A percentile compares a stretch with the other conserved stretches of the same genome.
Evolutionary conservation across 257 asterid species (phyloP).

Genomic region (Plantago elongata): DNA sequence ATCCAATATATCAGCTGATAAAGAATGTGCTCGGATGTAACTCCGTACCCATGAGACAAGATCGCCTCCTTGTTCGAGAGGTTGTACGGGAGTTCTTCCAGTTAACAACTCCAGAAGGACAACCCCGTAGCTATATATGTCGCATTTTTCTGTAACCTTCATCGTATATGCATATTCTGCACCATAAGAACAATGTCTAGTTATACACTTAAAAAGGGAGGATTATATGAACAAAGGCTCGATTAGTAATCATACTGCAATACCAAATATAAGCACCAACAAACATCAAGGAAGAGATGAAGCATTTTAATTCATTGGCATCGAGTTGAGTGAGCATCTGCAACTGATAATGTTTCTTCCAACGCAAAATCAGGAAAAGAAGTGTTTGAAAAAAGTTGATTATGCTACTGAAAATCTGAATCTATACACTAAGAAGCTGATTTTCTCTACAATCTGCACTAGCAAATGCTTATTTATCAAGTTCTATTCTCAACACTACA

Average conservation of each 20-base stretch:
- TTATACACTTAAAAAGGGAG: neutral
- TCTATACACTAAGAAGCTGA: neutral
- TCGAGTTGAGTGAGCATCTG: neutral
- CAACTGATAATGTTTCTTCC: neutral
- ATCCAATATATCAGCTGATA: constrained; percentile 65
- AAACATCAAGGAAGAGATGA: constrained; percentile 3
- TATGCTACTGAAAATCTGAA: neutral
- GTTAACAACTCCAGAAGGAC: constrained; percentile 83
- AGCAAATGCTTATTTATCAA: neutral
- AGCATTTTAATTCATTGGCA: neutral
- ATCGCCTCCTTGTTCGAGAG: constrained; percentile 82
- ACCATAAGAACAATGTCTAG: neutral
- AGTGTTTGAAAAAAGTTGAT: neutral
- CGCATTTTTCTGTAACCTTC: constrained; percentile 92
- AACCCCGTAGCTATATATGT: constrained; percentile 83
- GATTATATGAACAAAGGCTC: neutral
- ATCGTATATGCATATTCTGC: constrained; percentile 91
- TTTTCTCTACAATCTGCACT: neutral
- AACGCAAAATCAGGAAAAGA: neutral
- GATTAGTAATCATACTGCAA: neutral
- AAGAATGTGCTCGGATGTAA: constrained; percentile 47
- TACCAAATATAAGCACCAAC: neutral
- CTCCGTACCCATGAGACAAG: constrained; percentile 65
- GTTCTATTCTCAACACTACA: neutral
- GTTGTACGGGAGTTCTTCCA: constrained; percentile 86